These are phyloP conservation scores for Dendrobium nobile DNA, from an alignment of 106 monocot species.

Conservation along the genomic window DNA sequence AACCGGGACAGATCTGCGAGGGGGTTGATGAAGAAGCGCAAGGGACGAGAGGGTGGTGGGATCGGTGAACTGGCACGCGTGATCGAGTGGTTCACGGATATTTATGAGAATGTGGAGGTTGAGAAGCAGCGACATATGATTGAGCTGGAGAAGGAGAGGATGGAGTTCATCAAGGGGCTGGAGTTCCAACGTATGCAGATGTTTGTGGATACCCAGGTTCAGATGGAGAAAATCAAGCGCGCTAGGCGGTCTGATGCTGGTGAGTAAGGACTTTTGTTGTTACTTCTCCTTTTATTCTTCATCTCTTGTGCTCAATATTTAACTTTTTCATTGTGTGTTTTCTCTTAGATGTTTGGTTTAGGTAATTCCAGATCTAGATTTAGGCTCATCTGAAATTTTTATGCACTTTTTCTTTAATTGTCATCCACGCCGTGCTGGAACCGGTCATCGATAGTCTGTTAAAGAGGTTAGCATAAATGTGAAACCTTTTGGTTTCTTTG, in stretches of 20 bases:
- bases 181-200: slow-evolving; percentile 89
- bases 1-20: slow-evolving; percentile 11
- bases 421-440: not conserved
- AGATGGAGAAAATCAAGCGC: slow-evolving; percentile 54
- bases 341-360: not conserved
- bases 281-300: not conserved
- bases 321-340: not conserved
- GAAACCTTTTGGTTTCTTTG: not conserved
- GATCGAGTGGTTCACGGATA: slow-evolving; percentile 53
- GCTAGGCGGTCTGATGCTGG: slow-evolving; percentile 17
- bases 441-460: not conserved
- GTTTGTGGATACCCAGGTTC: slow-evolving; percentile 62
- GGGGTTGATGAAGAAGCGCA: slow-evolving; percentile 16
- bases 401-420: not conserved
- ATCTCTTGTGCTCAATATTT: not conserved
- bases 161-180: slow-evolving; percentile 81
- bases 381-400: not conserved
- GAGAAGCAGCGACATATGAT: slow-evolving; percentile 72
- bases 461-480: not conserved
- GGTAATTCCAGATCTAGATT: not conserved
- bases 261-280: not conserved
- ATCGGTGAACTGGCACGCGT: slow-evolving; percentile 57
- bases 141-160: slow-evolving; percentile 91
- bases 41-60: slow-evolving; percentile 31
- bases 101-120: slow-evolving; percentile 80